A percentile compares a stretch with the other conserved stretches of the same genome.
These are phyloP conservation scores for Magnolia sinica DNA, from an alignment of 164 flowering plant species.

Conservation along the genomic window DNA sequence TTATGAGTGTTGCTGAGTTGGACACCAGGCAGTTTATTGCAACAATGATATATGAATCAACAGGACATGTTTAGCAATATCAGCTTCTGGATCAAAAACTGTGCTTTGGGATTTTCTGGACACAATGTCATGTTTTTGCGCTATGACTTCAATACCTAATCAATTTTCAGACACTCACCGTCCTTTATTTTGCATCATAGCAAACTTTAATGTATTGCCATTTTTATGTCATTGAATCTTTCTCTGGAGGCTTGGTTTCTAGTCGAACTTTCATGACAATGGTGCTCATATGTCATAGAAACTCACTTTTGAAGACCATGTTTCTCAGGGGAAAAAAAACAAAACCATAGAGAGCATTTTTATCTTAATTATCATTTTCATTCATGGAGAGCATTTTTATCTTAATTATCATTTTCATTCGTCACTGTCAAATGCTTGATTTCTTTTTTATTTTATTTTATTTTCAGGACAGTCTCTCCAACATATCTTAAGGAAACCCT, in stretches of 20 bases:
- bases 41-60: too few relatives aligned
- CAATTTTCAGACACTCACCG: too few relatives aligned
- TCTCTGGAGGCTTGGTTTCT: background rate
- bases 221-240: too few relatives aligned
- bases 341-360: background rate
- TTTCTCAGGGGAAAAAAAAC: background rate
- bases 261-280: background rate
- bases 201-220: too few relatives aligned
- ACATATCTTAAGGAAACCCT: slow-evolving; percentile 64
- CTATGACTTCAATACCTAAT: too few relatives aligned
- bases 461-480: slow-evolving; percentile 69
- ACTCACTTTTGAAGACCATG: background rate
- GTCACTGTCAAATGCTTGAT: slow-evolving; percentile 13
- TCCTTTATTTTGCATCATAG: too few relatives aligned
- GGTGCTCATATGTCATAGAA: background rate
- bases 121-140: too few relatives aligned
- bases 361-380: background rate
- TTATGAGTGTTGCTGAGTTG: too few relatives aligned
- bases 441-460: slow-evolving; percentile 9
- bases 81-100: too few relatives aligned
- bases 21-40: too few relatives aligned
- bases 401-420: background rate
- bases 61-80: too few relatives aligned
- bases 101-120: too few relatives aligned
- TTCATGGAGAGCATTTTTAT: background rate